These are phyloP conservation scores for Helicocarpus griseus DNA, from an alignment of 2,329 filamentous ascomycete species.

Conservation along the genomic window DNA sequence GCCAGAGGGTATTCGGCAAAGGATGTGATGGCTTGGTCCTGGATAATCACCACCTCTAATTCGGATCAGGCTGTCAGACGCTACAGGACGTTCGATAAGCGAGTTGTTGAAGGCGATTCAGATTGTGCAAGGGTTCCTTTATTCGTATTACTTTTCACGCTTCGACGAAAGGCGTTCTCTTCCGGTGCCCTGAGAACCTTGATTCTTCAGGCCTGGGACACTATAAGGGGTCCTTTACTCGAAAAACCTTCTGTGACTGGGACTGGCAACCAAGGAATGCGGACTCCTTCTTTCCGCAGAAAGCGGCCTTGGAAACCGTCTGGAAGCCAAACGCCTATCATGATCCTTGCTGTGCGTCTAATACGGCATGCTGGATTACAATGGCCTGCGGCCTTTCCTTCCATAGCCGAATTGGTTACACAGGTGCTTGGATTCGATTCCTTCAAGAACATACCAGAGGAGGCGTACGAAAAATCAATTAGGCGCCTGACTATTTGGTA, in stretches of 20 bases:
- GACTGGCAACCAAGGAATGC: not conserved
- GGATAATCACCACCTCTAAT: conserved; percentile 33
- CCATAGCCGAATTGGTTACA: conserved; percentile 32
- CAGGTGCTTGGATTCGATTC: conserved; percentile 18
- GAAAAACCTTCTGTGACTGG: not conserved
- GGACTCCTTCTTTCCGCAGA: not conserved
- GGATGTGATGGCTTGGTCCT: conserved; percentile 39
- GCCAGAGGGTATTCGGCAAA: conserved; percentile 24
- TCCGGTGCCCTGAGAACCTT: conserved; percentile 34
- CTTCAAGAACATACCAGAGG: conserved; percentile 6
- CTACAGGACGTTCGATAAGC: conserved; percentile 23
- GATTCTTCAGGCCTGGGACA: conserved; percentile 28
- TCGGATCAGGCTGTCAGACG: conserved; percentile 28
- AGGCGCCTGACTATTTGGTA: conserved; percentile 33
- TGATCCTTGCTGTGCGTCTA: conserved; percentile 37
- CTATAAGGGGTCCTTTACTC: not conserved
- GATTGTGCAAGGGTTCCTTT: conserved; percentile 25
- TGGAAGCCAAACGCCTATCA: conserved; percentile 20
- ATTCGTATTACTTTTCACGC: conserved; percentile 40
- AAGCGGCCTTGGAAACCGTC: conserved; percentile 14
- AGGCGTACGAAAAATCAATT: conserved; percentile 10
- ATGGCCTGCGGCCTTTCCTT: conserved; percentile 38
- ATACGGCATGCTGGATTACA: conserved; percentile 42
- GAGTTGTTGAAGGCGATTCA: not conserved
- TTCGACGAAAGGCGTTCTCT: conserved; percentile 35